Evolutionary conservation across 306 rosid species (phyloP).

Genomic region (Fagus sylvatica): DNA sequence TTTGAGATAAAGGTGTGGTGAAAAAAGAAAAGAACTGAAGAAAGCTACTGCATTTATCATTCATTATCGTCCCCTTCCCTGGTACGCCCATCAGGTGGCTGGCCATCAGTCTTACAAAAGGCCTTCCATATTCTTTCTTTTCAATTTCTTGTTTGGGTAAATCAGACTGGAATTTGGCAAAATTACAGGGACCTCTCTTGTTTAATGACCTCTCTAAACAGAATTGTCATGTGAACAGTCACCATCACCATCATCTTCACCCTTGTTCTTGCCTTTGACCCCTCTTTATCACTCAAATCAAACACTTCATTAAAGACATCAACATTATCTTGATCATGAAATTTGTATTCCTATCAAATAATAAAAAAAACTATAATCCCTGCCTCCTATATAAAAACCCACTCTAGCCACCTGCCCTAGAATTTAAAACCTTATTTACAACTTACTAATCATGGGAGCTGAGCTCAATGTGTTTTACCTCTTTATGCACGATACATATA

Average conservation of each 20-base stretch:
- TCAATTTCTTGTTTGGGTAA: too few relatives aligned
- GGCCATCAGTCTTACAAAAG: not conserved
- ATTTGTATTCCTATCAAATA: not conserved
- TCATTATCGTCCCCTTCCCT: not conserved
- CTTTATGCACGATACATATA: conserved; percentile 5
- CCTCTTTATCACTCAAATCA: not conserved
- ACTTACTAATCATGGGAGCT: too few relatives aligned
- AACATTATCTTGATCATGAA: not conserved
- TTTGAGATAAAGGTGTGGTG: not conserved
- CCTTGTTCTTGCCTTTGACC: not conserved
- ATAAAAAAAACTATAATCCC: not conserved
- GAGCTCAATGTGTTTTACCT: not conserved
- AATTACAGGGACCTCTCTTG: not conserved
- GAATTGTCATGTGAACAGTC: not conserved
- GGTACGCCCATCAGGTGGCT: not conserved
- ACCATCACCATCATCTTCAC: not conserved
- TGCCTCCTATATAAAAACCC: not conserved
- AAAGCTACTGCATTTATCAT: not conserved
- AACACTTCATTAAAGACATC: not conserved
- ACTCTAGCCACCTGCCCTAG: not conserved
- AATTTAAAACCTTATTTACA: not conserved
- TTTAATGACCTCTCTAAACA: not conserved
- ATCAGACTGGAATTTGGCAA: not conserved
- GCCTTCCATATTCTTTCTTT: not conserved
- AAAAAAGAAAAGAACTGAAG: not conserved